These are phyloP conservation scores for Aspergillus terreus DNA, from an alignment of 2,329 filamentous ascomycete genomes.

Conservation along the genomic window DNA sequence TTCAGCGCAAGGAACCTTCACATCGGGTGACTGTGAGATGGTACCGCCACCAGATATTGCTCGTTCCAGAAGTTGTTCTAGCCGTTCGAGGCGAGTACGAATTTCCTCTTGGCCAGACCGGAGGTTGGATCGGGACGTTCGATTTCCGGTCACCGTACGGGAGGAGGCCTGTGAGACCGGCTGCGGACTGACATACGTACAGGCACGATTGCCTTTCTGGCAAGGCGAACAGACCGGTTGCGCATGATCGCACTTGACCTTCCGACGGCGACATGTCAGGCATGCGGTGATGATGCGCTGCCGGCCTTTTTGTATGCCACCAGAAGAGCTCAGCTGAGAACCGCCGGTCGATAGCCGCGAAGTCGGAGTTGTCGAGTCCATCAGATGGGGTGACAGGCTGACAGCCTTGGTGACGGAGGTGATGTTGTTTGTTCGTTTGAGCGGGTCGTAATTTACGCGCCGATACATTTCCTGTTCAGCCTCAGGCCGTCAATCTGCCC, in stretches of 20 bases:
- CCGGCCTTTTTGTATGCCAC: conserved; percentile 1
- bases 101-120: conserved; percentile 8
- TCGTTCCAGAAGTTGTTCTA: conserved; percentile 8
- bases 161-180: neutral
- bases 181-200: conserved; percentile 1
- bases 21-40: neutral
- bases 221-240: conserved; percentile 1
- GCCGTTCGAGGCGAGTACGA: conserved; percentile 5
- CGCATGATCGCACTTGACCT: conserved; percentile 7
- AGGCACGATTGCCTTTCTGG: conserved; percentile 1
- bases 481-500: too few relatives aligned
- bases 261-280: conserved; percentile 8
- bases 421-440: too few relatives aligned
- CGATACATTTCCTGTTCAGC: too few relatives aligned
- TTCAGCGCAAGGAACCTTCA: neutral
- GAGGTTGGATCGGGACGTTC: conserved; percentile 1
- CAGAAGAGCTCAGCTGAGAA: neutral
- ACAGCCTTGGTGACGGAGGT: too few relatives aligned
- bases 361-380: neutral
- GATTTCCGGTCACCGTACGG: neutral
- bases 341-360: neutral
- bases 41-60: neutral
- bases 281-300: conserved; percentile 3
- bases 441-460: too few relatives aligned
- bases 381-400: neutral